phyloP scores from a whole-genome alignment of 202 grass and related monocot genomes.

The Schoenoplectus tabernaemontani region DNA sequence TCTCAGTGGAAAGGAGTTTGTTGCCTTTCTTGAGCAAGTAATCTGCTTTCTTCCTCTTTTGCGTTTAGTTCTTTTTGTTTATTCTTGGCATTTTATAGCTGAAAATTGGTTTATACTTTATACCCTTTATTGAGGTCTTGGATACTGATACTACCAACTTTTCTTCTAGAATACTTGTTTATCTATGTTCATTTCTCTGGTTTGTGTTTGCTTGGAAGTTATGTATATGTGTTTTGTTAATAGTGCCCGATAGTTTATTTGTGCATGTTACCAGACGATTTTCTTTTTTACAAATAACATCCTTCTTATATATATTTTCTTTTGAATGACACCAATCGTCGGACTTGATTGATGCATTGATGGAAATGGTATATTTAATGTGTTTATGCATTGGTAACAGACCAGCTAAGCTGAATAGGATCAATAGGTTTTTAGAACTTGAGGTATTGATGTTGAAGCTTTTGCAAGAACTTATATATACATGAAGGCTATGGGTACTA shows the following conservation, averaged over 20 bases:
- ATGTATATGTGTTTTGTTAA: background rate
- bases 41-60: background rate
- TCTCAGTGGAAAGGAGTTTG: slow-evolving; percentile 80
- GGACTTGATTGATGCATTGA: background rate
- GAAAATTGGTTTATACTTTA: background rate
- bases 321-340: background rate
- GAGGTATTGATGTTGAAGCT: background rate
- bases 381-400: background rate
- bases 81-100: background rate
- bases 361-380: background rate
- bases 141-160: slow-evolving; percentile 2
- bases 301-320: background rate
- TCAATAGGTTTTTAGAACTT: background rate
- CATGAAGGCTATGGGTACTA: background rate
- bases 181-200: background rate
- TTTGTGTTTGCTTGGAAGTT: background rate
- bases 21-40: slow-evolving; percentile 71
- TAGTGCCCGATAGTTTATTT: background rate
- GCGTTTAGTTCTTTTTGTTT: background rate
- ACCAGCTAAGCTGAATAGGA: background rate
- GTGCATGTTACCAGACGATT: background rate
- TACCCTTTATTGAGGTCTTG: background rate
- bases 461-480: background rate
- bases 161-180: background rate
- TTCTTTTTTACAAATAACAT: background rate